phyloP scores from a whole-genome alignment of 371 early-diverging fungal genomes.

The Mortierella sp. region DNA sequence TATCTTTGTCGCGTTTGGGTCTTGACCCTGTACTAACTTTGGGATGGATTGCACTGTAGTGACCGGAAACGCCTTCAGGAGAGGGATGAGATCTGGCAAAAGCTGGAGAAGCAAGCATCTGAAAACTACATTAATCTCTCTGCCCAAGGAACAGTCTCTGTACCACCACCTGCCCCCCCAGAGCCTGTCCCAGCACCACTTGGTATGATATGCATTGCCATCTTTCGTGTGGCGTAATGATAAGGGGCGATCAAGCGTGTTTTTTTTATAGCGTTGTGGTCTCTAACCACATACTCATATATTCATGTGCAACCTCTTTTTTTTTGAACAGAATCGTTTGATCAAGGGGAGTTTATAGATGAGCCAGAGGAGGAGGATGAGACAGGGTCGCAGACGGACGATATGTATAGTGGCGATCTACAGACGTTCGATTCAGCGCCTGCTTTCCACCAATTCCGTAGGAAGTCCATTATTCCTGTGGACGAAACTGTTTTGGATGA shows the following conservation, averaged over 20 bases:
- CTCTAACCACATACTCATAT: too few relatives aligned
- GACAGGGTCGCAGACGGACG: slow-evolving; percentile 18
- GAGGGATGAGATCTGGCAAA: slow-evolving; percentile 87
- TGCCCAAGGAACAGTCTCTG: slow-evolving; percentile 50
- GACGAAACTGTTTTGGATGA: slow-evolving; percentile 86
- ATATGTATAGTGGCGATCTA: slow-evolving; percentile 36
- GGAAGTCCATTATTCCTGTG: slow-evolving; percentile 94
- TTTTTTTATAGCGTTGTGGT: too few relatives aligned
- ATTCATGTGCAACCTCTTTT: neutral
- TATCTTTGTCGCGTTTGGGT: neutral
- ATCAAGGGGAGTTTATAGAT: slow-evolving; percentile 35
- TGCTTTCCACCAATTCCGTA: slow-evolving; percentile 79
- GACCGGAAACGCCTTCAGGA: slow-evolving; percentile 88
- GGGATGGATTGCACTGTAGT: slow-evolving; percentile 51
- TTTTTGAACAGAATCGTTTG: slow-evolving; percentile 26
- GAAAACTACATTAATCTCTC: slow-evolving; percentile 54
- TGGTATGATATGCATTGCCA: slow-evolving; percentile 17
- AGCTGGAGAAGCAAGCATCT: slow-evolving; percentile 70
- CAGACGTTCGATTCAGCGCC: slow-evolving; percentile 70
- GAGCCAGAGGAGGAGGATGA: slow-evolving; percentile 35
- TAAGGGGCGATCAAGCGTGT: neutral
- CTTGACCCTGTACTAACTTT: neutral
- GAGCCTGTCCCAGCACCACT: slow-evolving; percentile 52
- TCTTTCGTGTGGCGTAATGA: too few relatives aligned
- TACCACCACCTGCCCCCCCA: slow-evolving; percentile 34